Conservation (phyloP, 768 basidiomycete species). For the Epithele typhae region DNA sequence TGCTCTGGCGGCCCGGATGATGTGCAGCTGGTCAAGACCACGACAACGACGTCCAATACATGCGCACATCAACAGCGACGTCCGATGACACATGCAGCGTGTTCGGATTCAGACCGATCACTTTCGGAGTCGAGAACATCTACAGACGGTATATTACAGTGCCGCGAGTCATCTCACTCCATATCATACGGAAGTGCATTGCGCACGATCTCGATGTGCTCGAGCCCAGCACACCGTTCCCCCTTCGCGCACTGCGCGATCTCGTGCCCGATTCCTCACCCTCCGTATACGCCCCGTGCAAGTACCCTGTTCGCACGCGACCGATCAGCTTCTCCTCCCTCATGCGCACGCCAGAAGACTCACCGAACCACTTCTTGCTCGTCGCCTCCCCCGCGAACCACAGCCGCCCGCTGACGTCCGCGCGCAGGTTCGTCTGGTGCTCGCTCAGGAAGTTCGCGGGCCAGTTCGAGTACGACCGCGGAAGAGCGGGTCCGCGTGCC, state of each 20-base stretch:
- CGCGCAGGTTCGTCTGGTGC: constrained; percentile 51
- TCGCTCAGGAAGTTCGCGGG: constrained; percentile 53
- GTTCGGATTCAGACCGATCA: no score
- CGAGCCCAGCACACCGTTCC: constrained; percentile 21
- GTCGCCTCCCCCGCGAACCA: constrained; percentile 68
- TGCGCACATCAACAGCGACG: no score
- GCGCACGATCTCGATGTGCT: constrained; percentile 24
- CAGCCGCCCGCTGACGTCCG: constrained; percentile 44
- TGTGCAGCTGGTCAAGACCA: no score
- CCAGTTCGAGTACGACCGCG: constrained; percentile 71
- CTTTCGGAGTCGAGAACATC: no score
- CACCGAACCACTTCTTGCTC: constrained; percentile 54
- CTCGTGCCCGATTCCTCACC: constrained; percentile 37
- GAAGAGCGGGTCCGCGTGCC: constrained; percentile 48
- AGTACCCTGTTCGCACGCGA: constrained; percentile 36
- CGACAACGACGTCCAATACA: no score
- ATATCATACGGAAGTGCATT: constrained; percentile 32
- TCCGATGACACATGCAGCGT: no score
- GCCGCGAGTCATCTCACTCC: neutral
- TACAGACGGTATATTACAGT: no score
- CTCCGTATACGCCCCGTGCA: constrained; percentile 58
- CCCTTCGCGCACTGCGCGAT: constrained; percentile 40
- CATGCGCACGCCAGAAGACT: constrained; percentile 16
- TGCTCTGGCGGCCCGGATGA: no score
- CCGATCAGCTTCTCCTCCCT: neutral